Evolutionary conservation across 768 basidiomycete species (phyloP), one percentile per base, ranked within the genome.

Genomic region (Tremella yokohamensis): DNA sequence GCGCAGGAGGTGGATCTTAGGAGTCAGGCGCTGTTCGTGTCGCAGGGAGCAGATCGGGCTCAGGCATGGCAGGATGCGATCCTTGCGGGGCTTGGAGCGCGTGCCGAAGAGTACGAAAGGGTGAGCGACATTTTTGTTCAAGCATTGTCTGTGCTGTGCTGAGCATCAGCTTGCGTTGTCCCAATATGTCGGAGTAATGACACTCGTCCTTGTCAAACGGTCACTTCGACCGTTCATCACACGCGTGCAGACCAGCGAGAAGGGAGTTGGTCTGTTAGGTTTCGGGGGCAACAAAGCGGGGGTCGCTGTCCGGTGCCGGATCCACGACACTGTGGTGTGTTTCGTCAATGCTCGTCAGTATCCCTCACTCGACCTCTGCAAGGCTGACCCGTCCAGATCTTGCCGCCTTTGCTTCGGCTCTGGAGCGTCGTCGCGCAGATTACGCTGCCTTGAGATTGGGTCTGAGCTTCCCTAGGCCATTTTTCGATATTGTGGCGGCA

Each of bases 1-100:
- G 66, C 70, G n/a, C 71, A 73, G 40, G 71, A 73, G 61, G 66
- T 67, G 9, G 70, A 73, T 42, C 62, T 73, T 0, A 47, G 71
- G 16, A 58, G 62, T 56, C 63, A 64, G 19, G 64, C 68, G 0
- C 40, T 73, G 29, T 51, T 73, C 15, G 39, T 69, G 16, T 68
- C 71, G 3, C 68, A 68, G 45, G 66, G 68, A 0, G 58, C 51
- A 29, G 55, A 6, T 42, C 37, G 71, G 34, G 60, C 68, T 1
- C 67, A 68, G 15, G 64, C 58, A 18, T 73, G 71, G 71, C 55
- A 60, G 44, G 39, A 54, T 1, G 71, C 71, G 2, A 52, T 68
- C 8, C 37, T 63, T 11, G 29, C 40, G 2, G 69, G 64, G 19
- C 51, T 73, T 1, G 67, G 65, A 0, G 56, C 48, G 2, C 62